Evolutionary conservation across 164 flowering plant species (phyloP).

Genomic region (Annona squamosa): DNA sequence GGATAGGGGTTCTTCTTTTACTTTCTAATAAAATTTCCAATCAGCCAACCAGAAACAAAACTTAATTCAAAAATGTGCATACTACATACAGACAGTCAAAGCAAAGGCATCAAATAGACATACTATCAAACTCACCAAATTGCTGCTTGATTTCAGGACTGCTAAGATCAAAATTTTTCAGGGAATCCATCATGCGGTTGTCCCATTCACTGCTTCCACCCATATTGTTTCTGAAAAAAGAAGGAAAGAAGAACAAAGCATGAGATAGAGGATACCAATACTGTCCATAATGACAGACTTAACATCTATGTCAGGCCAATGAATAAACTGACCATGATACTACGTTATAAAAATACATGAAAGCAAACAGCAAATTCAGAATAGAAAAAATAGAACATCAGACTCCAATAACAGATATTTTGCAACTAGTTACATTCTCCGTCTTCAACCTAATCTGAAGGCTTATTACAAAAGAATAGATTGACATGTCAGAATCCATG

Average conservation of each 20-base stretch:
- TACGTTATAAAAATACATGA: background rate
- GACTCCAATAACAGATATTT: background rate
- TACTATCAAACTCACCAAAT: conserved; percentile 57
- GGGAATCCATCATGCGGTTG: conserved; percentile 63
- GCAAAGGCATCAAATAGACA: background rate
- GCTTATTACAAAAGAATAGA: too few relatives aligned
- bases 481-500: too few relatives aligned
- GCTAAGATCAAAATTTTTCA: conserved; percentile 83
- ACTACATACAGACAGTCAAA: background rate
- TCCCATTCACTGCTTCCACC: conserved; percentile 80
- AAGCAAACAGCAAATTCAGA: background rate
- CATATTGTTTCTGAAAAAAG: conserved; percentile 74
- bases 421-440: too few relatives aligned
- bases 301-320: background rate
- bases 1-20: background rate
- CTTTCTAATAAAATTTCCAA: background rate
- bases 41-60: background rate
- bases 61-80: background rate
- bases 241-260: background rate
- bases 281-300: background rate
- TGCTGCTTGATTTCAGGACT: conserved; percentile 98
- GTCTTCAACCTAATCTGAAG: too few relatives aligned
- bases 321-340: background rate
- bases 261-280: background rate
- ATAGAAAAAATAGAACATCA: background rate